Base-by-base conservation (phyloP, 2,329 filamentous ascomycete genomes). In the Colletotrichum sp. region DNA sequence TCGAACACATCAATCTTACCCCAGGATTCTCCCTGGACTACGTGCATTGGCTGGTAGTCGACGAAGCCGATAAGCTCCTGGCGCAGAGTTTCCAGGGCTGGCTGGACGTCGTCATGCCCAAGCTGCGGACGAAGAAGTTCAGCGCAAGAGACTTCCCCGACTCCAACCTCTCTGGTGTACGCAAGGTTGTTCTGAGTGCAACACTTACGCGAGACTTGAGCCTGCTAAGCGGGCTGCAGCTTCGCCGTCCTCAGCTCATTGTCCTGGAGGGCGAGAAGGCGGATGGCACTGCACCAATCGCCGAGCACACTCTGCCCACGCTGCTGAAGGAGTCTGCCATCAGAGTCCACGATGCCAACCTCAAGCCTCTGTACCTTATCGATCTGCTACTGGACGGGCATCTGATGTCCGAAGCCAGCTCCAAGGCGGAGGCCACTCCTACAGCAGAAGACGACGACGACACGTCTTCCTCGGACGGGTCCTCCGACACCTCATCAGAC, bases 51-150 rank as follows among this genome's bases (percentile, higher is more conserved):
- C 88, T 99, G 1, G 92, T 98, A 4, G 94, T 98, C 61, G 96
- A 99, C 80, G 96, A 99, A 85, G 97, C 96, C 13, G 96, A 99
- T 84, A 95, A 97, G 82, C 87, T 99, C 15, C 90, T 99, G 8
- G 94, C 96, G 58, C 95, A 99, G 83, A 96, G 94, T 81, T 98
- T 97, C 84, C 96, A 98, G 82, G 94, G 96, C 80, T 98, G 96
- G 96, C 88, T 98, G 5, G 91, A 93, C 55, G 86, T 93, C 1
- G 91, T 97, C 8, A 93, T 95, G 81, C 90, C 93, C 18, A 86
- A 87, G 60, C 87, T 95, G 77, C 88, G 88, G 48, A 84, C 83
- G 3, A 83, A 83, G 4, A 87, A 87, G 57, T 88, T 88, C 78
- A 88, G 89, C 28, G 85, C 88, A 4, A 86, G 90, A 64, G 89